Evolutionary conservation across 306 rosid genomes (phyloP).

Genomic region (Corylus heterophylla): DNA sequence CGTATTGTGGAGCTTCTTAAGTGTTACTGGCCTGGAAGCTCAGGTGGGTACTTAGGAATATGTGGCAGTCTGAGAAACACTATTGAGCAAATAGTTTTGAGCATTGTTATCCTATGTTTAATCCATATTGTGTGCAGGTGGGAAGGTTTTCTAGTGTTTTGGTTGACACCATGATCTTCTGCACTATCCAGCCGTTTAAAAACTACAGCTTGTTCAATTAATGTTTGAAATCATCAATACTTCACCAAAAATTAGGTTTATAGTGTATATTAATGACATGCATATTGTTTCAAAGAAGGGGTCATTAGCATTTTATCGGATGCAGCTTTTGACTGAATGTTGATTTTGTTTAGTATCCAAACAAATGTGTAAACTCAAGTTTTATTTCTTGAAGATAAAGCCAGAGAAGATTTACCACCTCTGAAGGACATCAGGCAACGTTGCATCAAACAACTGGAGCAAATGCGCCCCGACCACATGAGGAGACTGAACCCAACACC

Average conservation of each 20-base stretch:
- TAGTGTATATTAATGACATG: not conserved
- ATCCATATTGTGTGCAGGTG: not conserved
- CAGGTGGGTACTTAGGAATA: slow-evolving; percentile 52
- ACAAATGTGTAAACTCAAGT: slow-evolving; percentile 11
- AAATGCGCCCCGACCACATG: slow-evolving; percentile 97
- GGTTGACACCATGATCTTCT: not conserved
- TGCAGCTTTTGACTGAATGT: slow-evolving; percentile 18
- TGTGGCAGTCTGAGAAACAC: slow-evolving; percentile 12
- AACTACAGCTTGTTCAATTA: not conserved
- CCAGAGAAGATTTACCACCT: slow-evolving; percentile 63
- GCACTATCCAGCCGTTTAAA: not conserved
- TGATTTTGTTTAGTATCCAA: slow-evolving; percentile 5
- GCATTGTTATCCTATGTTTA: not conserved
- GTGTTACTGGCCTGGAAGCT: slow-evolving; percentile 83
- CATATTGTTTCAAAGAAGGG: not conserved
- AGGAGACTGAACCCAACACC: slow-evolving; percentile 98
- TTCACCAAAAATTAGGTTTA: not conserved
- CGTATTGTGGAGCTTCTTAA: slow-evolving; percentile 85
- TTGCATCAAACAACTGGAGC: slow-evolving; percentile 80
- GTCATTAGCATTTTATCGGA: slow-evolving; percentile 10
- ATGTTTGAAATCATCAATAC: not conserved
- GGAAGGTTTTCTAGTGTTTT: not conserved
- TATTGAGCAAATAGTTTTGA: slow-evolving; percentile 6
- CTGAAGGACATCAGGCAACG: slow-evolving; percentile 71
- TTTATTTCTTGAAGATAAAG: slow-evolving; percentile 47